These are phyloP conservation scores for Barnettozyma pratensis DNA, from an alignment of 805 yeast genomes.

Conservation along the genomic window DNA sequence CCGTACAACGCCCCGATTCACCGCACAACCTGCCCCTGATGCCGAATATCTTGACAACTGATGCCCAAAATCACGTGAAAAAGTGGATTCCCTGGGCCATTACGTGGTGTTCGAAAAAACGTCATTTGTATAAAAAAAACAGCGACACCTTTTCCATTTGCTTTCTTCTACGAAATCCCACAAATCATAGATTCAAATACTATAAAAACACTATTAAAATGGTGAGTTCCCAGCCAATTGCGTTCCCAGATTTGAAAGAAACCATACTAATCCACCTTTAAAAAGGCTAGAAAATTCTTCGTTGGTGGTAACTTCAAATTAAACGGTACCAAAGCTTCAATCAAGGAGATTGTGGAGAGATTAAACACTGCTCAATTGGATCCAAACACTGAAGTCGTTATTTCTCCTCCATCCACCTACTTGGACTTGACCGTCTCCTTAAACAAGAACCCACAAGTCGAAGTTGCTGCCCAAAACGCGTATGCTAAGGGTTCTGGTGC, in stretches of 20 bases:
- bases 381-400: conserved; percentile 81
- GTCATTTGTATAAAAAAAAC: background rate
- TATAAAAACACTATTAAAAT: background rate
- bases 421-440: conserved; percentile 65
- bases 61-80: background rate
- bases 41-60: too few species aligned
- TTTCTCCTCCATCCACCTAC: conserved; percentile 96
- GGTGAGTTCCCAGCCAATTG: conserved; percentile 1
- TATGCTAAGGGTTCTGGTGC: conserved; percentile 91
- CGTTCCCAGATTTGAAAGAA: too few species aligned
- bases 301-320: conserved; percentile 99
- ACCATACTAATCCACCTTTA: background rate
- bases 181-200: background rate
- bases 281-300: conserved; percentile 83
- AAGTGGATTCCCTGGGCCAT: background rate
- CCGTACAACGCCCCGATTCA: too few species aligned
- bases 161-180: too few species aligned
- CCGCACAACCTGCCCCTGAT: too few species aligned
- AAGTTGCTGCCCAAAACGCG: conserved; percentile 88
- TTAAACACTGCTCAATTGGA: conserved; percentile 78
- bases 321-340: conserved; percentile 90
- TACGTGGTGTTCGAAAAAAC: background rate
- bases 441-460: conserved; percentile 67
- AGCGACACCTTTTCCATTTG: too few species aligned
- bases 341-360: conserved; percentile 75